Base-by-base conservation (phyloP, 2,329 filamentous ascomycete species). In the Fusarium nodosum region DNA sequence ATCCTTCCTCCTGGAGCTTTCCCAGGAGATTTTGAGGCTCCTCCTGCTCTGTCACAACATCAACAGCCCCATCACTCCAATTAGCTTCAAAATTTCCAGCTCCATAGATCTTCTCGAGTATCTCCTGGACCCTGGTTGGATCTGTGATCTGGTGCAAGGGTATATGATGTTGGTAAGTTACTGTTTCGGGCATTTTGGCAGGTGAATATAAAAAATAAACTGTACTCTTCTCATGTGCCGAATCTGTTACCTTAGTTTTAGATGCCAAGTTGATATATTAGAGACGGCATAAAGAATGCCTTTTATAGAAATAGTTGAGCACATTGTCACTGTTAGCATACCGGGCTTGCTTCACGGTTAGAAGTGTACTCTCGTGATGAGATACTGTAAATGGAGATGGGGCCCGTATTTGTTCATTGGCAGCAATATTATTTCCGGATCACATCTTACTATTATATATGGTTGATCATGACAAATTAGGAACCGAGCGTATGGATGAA, bases 41-140 rank as follows among this genome's bases (percentile, higher is more conserved):
- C 7, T 53, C 31, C 18, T 48, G 52, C 8, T 13, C 11, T 3
- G 58, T 41, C n/a, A 39, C 48, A 16, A 46, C 26, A 18, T 50
- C 20, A 6, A 58, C 11, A 5, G 26, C 30, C 12, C n/a, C 28
- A 3, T 38, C 15, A n/a, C 28, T 33, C 7, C 31, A 34, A 16
- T n/a, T 22, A n/a, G 6, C 13, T 2, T 11, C 7, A 12, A 44
- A 31, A 13, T 48, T 50, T 0, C 36, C 47, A 24, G 42, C 22
- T 2, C 58, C 47, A 7, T 58, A 64, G 6, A 57, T 58, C 24
- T 48, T 38, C 7, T 48, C 41, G 1, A 62, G 26, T 3, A 47
- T 41, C 16, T 33, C 34, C 30, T 33, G 16, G 2, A 48, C 22
- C 10, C 39, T 52, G 2, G 38, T 30, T 1, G 36, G 24, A 18